Evolutionary conservation across 2,329 filamentous ascomycete genomes (phyloP).

Genomic region (Ceratocystis papillata): DNA sequence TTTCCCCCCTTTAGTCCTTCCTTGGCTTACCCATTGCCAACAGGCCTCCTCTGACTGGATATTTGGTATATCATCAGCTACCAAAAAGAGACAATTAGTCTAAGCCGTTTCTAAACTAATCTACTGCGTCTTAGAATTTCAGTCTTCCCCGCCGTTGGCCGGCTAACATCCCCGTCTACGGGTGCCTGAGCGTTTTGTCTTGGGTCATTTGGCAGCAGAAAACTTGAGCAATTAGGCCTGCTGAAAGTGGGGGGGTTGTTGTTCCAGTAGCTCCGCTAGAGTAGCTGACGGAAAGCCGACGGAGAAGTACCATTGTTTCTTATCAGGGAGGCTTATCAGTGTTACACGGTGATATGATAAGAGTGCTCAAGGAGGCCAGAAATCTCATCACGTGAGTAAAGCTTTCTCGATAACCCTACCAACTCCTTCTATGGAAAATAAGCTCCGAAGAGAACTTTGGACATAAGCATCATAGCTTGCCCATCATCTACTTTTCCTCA

Average conservation of each 20-base stretch:
- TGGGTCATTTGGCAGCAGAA: not conserved
- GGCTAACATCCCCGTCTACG: slow-evolving; percentile 15
- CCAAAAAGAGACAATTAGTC: slow-evolving; percentile 5
- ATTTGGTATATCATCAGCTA: not conserved
- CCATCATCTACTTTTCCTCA: not conserved
- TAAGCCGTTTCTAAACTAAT: not conserved
- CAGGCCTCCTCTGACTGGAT: not conserved
- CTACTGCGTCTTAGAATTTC: not conserved
- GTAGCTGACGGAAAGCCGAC: not conserved
- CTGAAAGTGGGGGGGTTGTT: not conserved
- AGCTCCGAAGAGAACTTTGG: not conserved
- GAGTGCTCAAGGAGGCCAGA: not conserved
- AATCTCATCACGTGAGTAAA: not conserved
- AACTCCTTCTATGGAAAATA: not conserved
- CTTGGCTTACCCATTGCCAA: slow-evolving; percentile 1
- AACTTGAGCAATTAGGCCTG: not conserved
- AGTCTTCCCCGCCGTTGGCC: slow-evolving; percentile 9
- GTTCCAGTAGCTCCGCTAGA: not conserved
- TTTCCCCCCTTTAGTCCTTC: not conserved
- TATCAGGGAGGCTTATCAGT: not conserved
- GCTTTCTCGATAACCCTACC: no score
- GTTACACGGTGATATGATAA: slow-evolving; percentile 5
- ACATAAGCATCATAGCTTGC: not conserved
- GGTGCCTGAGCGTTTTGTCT: not conserved
- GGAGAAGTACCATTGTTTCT: not conserved